Base-by-base conservation (phyloP, 1,284 basidiomycete species). In the Tilletia setariae region DNA sequence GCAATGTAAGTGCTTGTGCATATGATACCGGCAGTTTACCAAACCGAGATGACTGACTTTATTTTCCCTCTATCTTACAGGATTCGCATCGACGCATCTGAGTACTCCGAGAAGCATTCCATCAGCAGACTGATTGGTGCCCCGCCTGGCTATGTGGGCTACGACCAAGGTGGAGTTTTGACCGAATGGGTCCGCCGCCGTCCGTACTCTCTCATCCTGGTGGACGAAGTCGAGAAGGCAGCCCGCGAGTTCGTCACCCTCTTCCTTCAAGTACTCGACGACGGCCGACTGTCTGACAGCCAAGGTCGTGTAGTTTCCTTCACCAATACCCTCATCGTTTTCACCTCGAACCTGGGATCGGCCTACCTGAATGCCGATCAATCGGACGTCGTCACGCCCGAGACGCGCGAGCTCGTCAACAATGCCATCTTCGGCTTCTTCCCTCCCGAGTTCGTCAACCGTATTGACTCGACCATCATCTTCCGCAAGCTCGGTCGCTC, bases 181-280 rank as follows among this genome's bases (percentile, higher is more conserved):
- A 87, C 86, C 59, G 84, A 84, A 63, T 79, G 75, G n/a, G 78
- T 83, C 23, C 76, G 82, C 30, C 74, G 83, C 53, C 80, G 78
- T 53, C 80, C 81, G 7, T 81, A 79, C 72, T 78, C 76, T 64
- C 77, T 79, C 28, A 77, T 84, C 1, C 74, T 85, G 53, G 74
- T 85, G 56, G 80, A 82, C 68, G 80, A 82, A 74, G 79, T 82
- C 47, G 80, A 82, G 72, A 87, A 95, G 42, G 93, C 94, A 7
- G 92, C 95, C 83, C 88, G 92, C 40, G 93, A 93, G 25, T 96
- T 97, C 77, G 93, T 97, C 82, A 85, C 95, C 63, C 89, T 97
- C 23, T 78, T 70, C 70, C 93, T 98, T 74, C 94, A 98, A 83
- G 93, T 94, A 43, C 91, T 91, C 80, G 92, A 93, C 76, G 86